These are phyloP conservation scores for Karstenula rhodostoma DNA, from an alignment of 2,329 filamentous ascomycete species.

Conservation along the genomic window DNA sequence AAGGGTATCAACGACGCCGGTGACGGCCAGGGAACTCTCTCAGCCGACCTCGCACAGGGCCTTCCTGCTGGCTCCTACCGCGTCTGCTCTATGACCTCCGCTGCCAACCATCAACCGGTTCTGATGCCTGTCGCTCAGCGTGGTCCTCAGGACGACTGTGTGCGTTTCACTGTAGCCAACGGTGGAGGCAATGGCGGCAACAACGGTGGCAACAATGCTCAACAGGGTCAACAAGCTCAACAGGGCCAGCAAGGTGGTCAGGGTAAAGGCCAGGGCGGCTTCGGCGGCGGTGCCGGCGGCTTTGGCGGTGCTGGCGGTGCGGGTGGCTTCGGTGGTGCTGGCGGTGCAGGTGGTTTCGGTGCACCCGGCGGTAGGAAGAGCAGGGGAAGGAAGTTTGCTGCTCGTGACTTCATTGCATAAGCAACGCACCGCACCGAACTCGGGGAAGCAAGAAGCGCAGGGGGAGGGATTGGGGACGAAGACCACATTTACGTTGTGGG, in stretches of 20 bases:
- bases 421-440: constrained; percentile 12
- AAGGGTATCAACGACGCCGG: constrained; percentile 65
- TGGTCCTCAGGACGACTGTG: constrained; percentile 63
- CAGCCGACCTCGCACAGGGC: constrained; percentile 56
- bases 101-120: constrained; percentile 64
- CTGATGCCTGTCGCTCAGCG: constrained; percentile 66
- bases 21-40: constrained; percentile 57
- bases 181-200: constrained; percentile 18
- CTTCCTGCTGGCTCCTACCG: constrained; percentile 60
- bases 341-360: constrained; percentile 23
- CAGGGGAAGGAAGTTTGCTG: constrained; percentile 35
- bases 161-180: constrained; percentile 55
- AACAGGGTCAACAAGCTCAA: not conserved
- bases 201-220: constrained; percentile 19
- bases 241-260: constrained; percentile 16
- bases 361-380: constrained; percentile 24
- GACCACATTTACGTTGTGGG: constrained; percentile 18
- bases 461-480: constrained; percentile 5
- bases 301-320: constrained; percentile 17
- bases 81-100: constrained; percentile 61
- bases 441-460: constrained; percentile 9
- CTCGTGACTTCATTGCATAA: constrained; percentile 45
- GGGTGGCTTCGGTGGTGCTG: constrained; percentile 2
- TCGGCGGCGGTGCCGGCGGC: constrained; percentile 12
- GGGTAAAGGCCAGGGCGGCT: constrained; percentile 24